A percentile compares a stretch with the other conserved stretches of the same genome.
phyloP scores from a whole-genome alignment of 1,284 basidiomycete species.

The Pseudozyma sp. region DNA sequence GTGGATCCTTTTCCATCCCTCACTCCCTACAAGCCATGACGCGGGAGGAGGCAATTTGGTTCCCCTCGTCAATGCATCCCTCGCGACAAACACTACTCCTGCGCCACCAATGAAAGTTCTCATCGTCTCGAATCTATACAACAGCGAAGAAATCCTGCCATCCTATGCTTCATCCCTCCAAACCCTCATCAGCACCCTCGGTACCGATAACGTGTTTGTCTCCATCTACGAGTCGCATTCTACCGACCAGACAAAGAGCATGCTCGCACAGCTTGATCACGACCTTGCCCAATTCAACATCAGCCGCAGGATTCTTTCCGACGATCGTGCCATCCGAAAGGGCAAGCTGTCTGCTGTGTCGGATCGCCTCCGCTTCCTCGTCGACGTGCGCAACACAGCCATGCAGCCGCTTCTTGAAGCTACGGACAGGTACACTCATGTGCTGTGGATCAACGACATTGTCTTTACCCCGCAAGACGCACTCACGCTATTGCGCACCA shows the following conservation, averaged over 20 bases:
- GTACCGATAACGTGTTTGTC: constrained; percentile 73
- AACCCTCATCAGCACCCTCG: constrained; percentile 67
- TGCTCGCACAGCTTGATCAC: constrained; percentile 70
- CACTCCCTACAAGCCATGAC: not conserved
- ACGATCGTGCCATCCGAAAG: constrained; percentile 45
- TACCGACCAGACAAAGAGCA: constrained; percentile 70
- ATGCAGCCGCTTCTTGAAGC: constrained; percentile 46
- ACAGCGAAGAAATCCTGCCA: constrained; percentile 55
- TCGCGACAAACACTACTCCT: not conserved
- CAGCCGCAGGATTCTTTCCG: constrained; percentile 39
- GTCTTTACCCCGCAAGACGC: constrained; percentile 37
- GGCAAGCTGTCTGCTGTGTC: constrained; percentile 27
- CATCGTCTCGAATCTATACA: constrained; percentile 60
- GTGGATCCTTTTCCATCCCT: constrained; percentile 28
- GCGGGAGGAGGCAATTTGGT: constrained; percentile 10
- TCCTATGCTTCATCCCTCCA: constrained; percentile 43
- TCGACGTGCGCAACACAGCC: constrained; percentile 55
- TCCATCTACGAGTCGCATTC: constrained; percentile 75
- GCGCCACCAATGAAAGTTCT: constrained; percentile 34
- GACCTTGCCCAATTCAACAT: constrained; percentile 63
- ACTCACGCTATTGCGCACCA: constrained; percentile 72
- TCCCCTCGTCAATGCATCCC: constrained; percentile 2
- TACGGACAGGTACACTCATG: constrained; percentile 34
- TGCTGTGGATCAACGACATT: constrained; percentile 62
- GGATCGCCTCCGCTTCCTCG: constrained; percentile 49